A percentile compares a stretch with the other conserved stretches of the same genome.
Conservation (phyloP, 495 filamentous ascomycete species). For the Darksidea phi region DNA sequence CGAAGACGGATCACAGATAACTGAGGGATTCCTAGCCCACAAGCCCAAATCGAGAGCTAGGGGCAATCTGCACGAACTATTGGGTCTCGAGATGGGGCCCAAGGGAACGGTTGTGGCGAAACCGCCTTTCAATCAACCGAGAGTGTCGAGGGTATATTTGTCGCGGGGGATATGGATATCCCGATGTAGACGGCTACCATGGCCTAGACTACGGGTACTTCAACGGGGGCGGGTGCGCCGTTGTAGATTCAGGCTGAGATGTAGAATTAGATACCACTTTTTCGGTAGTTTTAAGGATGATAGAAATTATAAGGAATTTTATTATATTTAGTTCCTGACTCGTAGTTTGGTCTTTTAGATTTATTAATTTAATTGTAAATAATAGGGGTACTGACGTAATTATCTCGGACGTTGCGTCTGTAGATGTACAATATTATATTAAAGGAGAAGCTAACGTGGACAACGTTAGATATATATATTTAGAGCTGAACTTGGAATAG, state of each 20-base stretch:
- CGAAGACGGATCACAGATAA: not conserved
- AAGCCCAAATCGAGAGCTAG: not conserved
- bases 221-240: conserved; percentile 55
- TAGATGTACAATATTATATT: no score
- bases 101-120: not conserved
- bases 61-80: not conserved
- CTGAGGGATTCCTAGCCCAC: not conserved
- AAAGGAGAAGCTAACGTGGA: no score
- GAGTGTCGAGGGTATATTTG: not conserved
- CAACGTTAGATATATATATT: no score
- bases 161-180: not conserved
- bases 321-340: no score
- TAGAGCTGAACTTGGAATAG: no score
- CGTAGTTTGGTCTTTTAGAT: no score
- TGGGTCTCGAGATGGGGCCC: not conserved
- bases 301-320: no score
- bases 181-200: not conserved
- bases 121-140: conserved; percentile 5
- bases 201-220: not conserved
- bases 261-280: not conserved
- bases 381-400: no score
- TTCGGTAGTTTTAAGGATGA: no score
- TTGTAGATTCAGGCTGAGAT: conserved; percentile 56
- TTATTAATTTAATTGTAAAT: no score
- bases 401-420: no score